These are phyloP conservation scores for Candida oleophila DNA, from an alignment of 805 yeast species.

Conservation along the genomic window DNA sequence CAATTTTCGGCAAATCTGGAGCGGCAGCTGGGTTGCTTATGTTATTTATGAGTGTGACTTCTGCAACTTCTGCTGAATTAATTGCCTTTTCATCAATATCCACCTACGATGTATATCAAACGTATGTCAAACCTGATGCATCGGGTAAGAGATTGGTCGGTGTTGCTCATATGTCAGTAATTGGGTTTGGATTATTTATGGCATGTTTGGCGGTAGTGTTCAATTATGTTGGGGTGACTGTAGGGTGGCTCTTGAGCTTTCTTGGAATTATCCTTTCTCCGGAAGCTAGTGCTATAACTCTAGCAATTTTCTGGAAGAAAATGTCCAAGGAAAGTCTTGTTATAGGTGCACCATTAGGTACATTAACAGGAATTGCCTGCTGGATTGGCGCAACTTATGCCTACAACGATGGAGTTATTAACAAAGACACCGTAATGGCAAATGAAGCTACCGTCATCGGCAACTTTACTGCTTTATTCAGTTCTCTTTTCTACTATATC, in stretches of 20 bases:
- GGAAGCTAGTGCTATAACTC: constrained; percentile 29
- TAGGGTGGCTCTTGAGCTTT: constrained; percentile 40
- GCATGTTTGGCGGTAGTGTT: constrained; percentile 33
- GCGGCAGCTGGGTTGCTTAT: constrained; percentile 41
- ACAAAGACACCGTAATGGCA: constrained; percentile 20
- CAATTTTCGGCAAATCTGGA: constrained; percentile 39
- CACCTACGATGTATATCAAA: constrained; percentile 41
- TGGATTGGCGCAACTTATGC: constrained; percentile 32
- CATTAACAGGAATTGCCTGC: constrained; percentile 19
- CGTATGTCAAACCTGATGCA: constrained; percentile 39
- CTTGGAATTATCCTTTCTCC: constrained; percentile 40
- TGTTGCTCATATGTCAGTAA: constrained; percentile 30
- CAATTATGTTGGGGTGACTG: constrained; percentile 41
- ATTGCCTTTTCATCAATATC: constrained; percentile 40
- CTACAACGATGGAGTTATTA: constrained; percentile 19
- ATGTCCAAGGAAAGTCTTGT: constrained; percentile 21
- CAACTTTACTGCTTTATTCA: constrained; percentile 22
- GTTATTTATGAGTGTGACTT: constrained; percentile 44
- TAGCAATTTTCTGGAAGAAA: constrained; percentile 35
- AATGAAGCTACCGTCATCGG: constrained; percentile 24
- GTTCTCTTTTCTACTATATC: constrained; percentile 25
- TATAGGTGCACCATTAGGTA: constrained; percentile 21
- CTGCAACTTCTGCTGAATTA: constrained; percentile 42
- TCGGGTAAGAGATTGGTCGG: constrained; percentile 34
- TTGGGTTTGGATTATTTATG: constrained; percentile 44